These are phyloP conservation scores for Acacia melanoxylon DNA, from an alignment of 306 rosid species.

Conservation along the genomic window DNA sequence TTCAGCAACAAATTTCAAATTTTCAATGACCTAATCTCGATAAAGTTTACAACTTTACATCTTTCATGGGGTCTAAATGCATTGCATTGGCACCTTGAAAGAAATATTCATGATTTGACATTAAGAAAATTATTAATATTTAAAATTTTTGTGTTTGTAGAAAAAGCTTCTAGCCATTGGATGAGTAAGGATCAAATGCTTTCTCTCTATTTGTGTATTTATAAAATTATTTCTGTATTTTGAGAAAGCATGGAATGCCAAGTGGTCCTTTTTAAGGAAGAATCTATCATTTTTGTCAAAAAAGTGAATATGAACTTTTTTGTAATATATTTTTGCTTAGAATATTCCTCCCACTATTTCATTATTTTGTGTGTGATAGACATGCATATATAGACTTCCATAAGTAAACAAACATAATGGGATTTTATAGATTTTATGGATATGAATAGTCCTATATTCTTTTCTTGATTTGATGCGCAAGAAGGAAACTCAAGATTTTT, in stretches of 20 bases:
- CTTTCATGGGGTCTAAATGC: background rate
- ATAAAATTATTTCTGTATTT: background rate
- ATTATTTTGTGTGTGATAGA: background rate
- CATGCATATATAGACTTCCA: background rate
- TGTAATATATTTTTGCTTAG: background rate
- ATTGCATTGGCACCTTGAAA: background rate
- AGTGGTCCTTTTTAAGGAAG: background rate
- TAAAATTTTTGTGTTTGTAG: background rate
- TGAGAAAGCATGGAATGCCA: background rate
- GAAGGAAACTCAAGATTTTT: too few species aligned
- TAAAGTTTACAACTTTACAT: background rate
- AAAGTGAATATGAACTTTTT: background rate
- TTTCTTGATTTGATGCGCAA: too few species aligned
- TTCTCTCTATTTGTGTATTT: background rate
- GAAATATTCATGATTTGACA: slow-evolving; percentile 1
- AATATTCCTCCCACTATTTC: background rate
- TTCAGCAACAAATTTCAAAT: background rate
- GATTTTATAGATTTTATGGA: too few species aligned
- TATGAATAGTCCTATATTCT: too few species aligned
- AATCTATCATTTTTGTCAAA: background rate
- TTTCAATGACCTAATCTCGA: background rate
- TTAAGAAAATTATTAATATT: background rate
- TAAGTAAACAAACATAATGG: too few species aligned
- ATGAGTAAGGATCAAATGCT: background rate
- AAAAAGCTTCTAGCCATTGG: background rate